Conservation (phyloP, 345 rosid genomes). For the Barbarea vulgaris region DNA sequence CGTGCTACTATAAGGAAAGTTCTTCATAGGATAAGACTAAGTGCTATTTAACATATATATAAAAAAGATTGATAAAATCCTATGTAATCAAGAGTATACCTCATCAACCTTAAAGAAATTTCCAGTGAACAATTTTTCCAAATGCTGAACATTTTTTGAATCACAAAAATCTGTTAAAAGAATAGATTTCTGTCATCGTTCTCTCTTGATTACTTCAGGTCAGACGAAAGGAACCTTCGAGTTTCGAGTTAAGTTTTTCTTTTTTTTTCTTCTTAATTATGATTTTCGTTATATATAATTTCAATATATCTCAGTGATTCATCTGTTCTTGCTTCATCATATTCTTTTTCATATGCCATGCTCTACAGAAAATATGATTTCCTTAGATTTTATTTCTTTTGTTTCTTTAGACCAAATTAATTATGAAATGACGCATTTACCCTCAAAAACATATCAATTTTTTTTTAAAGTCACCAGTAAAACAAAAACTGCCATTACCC, state of each 20-base stretch:
- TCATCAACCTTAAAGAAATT: not conserved
- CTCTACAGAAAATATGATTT: slow-evolving; percentile 27
- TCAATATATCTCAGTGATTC: not conserved
- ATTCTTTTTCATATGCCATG: slow-evolving; percentile 26
- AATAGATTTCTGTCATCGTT: not conserved
- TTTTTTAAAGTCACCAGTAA: not conserved
- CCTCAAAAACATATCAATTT: not conserved
- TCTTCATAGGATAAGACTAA: not conserved
- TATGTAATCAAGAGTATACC: not conserved
- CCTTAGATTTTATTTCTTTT: slow-evolving; percentile 13
- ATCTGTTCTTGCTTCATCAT: slow-evolving; percentile 6
- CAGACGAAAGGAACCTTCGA: not conserved
- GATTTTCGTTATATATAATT: not conserved
- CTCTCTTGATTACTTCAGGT: slow-evolving; percentile 16
- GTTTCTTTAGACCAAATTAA: no score
- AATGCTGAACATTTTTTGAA: no score
- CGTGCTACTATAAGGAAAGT: not conserved
- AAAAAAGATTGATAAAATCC: not conserved
- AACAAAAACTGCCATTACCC: slow-evolving; percentile 36
- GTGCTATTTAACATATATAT: not conserved
- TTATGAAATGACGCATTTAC: slow-evolving; percentile 33
- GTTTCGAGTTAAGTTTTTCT: not conserved
- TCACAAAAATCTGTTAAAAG: no score
- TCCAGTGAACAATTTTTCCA: not conserved
- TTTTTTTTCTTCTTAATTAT: not conserved